Evolutionary conservation across 2,329 filamentous ascomycete genomes (phyloP), one percentile per base, ranked within the genome.

Genomic region (Epichloe gansuensis): DNA sequence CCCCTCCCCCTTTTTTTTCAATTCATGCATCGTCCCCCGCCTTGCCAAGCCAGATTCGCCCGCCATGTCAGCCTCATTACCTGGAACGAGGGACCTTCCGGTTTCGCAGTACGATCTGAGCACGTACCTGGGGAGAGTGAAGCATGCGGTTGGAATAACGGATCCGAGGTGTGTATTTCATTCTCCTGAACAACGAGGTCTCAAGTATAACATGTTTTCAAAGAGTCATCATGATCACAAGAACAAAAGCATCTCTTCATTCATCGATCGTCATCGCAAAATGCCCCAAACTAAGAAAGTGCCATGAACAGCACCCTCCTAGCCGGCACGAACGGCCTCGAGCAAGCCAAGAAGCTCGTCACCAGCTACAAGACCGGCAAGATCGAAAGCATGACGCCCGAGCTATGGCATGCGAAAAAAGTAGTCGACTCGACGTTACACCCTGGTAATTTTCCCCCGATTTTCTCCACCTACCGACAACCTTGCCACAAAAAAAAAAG

Each of bases 341-440:
- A 96, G 63, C 74, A 86, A 73, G 90, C 93, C 54, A 97, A 96
- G 74, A 71, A 75, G 56, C 75, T 95, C 61, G 77, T 98, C 56
- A 78, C 85, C 12, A 77, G 83, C 42, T 98, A 96, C 74, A 97
- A 96, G 76, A 82, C 83, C 63, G 91, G 90, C 59, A 81, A 87
- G 69, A 74, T 88, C 55, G 72, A 77, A 60, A 72, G 81, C 51
- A 95, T 97, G 89, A 95, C 85, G 17, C 85, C 88, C 2, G 88
- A 95, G 62, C 73, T 98, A 61, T 98, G 93, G 93, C 75, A 80
- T 57, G 93, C 93, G 45, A 98, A 98, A 80, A 96, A 96, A 77
- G 83, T 95, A 59, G 88, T 97, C 53, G 93, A 98, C 70, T 91
- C 93, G 56, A 98, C 93, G 13, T 72, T 98, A 58, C 93, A 98